phyloP scores from a whole-genome alignment of 2,329 filamentous ascomycete genomes.

The Coniella vitis region DNA sequence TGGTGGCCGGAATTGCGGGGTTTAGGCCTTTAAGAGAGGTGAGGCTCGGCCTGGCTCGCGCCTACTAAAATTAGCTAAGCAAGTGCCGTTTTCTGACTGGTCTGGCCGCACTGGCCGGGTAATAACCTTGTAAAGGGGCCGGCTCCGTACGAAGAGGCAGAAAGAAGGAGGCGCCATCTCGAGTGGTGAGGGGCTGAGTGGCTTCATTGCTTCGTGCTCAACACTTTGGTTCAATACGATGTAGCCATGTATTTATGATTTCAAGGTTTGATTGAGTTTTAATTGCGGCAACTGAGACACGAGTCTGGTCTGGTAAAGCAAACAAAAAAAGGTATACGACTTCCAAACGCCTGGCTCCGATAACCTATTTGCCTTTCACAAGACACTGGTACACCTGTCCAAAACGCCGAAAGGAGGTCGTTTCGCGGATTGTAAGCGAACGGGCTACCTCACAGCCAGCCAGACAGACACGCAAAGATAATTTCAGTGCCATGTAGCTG shows the following conservation, averaged over 20 bases:
- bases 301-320: no score
- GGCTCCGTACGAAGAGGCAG: no score
- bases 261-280: background rate
- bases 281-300: no score
- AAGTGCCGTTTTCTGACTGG: background rate
- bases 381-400: background rate
- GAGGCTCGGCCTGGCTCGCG: background rate
- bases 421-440: constrained; percentile 2
- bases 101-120: background rate
- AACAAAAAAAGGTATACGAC: background rate
- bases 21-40: background rate
- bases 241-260: no score
- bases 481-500: background rate
- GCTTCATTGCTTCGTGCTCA: no score
- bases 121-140: constrained; percentile 5
- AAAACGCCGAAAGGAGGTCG: constrained; percentile 8
- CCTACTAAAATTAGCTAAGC: background rate
- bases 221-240: no score
- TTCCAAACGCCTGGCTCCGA: constrained; percentile 8
- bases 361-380: background rate
- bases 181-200: no score
- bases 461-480: background rate
- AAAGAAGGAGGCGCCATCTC: no score
- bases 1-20: constrained; percentile 6
- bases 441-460: background rate